phyloP scores from a whole-genome alignment of 129 eudicot genomes.

The Helianthus tuberosus region DNA sequence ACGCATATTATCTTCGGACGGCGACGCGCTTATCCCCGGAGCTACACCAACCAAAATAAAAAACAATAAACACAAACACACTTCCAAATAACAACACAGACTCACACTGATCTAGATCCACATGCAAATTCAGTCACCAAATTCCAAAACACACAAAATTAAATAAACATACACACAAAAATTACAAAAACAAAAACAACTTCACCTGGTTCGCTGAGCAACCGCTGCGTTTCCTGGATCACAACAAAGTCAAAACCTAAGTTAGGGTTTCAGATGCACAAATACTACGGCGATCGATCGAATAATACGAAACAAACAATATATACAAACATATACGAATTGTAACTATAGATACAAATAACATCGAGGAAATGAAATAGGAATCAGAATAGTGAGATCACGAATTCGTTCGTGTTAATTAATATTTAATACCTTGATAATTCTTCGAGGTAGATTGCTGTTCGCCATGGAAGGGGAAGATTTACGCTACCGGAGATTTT shows the following conservation, averaged over 20 bases:
- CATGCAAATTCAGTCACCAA: slow-evolving; percentile 1
- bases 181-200: not conserved
- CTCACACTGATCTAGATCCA: slow-evolving; percentile 10
- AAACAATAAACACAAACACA: slow-evolving; percentile 4
- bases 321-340: slow-evolving; percentile 1
- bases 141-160: slow-evolving; percentile 3
- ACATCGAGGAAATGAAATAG: slow-evolving; percentile 20
- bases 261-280: slow-evolving; percentile 28
- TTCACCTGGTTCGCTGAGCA: slow-evolving; percentile 64
- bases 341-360: not conserved
- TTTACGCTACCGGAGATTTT: slow-evolving; percentile 34
- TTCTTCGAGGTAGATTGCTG: slow-evolving; percentile 58
- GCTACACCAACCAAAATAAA: slow-evolving; percentile 34
- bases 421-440: slow-evolving; percentile 44
- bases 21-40: slow-evolving; percentile 64
- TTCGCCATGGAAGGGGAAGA: slow-evolving; percentile 46
- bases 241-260: slow-evolving; percentile 24
- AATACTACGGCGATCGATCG: slow-evolving; percentile 21
- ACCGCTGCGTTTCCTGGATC: slow-evolving; percentile 59
- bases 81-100: not conserved
- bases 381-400: slow-evolving; percentile 30
- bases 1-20: slow-evolving; percentile 62
- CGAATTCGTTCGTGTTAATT: slow-evolving; percentile 1
- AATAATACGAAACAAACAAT: not conserved
- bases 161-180: not conserved